Conservation (phyloP, 768 basidiomycete species). For the Phylloporus sp. region DNA sequence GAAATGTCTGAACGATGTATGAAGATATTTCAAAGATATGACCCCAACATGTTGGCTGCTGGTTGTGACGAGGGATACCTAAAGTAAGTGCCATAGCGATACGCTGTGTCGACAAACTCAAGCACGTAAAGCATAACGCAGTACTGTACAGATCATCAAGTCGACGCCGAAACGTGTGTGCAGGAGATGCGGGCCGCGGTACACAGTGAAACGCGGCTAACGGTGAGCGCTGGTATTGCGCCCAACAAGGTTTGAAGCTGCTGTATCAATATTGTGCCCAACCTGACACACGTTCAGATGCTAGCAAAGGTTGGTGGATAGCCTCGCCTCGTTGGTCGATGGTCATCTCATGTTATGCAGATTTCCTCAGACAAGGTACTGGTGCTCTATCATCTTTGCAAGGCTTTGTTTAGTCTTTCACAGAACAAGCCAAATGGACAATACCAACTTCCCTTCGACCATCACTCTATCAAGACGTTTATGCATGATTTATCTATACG, state of each 20-base stretch:
- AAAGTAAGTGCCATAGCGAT: constrained; percentile 50
- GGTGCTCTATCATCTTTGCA: neutral
- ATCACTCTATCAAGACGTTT: constrained; percentile 61
- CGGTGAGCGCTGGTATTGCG: constrained; percentile 93
- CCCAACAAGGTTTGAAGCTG: constrained; percentile 73
- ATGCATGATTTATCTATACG: constrained; percentile 81
- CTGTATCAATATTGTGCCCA: constrained; percentile 11
- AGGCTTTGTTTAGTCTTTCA: neutral
- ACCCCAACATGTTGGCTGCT: constrained; percentile 67
- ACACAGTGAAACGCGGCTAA: constrained; percentile 72
- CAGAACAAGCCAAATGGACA: constrained; percentile 96
- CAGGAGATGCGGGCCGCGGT: constrained; percentile 70
- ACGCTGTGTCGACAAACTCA: constrained; percentile 3
- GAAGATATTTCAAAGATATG: constrained; percentile 61
- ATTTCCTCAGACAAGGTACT: constrained; percentile 88
- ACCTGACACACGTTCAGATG: constrained; percentile 48
- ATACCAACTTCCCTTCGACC: constrained; percentile 66
- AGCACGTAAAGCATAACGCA: constrained; percentile 60
- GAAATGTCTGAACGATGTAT: constrained; percentile 74
- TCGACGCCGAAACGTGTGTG: constrained; percentile 72
- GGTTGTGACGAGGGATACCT: constrained; percentile 91
- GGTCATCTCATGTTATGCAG: constrained; percentile 33
- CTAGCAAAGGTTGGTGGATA: constrained; percentile 79
- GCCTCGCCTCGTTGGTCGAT: neutral
- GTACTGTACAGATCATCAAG: constrained; percentile 65